phyloP scores from a whole-genome alignment of 2,329 filamentous ascomycete species.

The Sclerotinia glacialis region DNA sequence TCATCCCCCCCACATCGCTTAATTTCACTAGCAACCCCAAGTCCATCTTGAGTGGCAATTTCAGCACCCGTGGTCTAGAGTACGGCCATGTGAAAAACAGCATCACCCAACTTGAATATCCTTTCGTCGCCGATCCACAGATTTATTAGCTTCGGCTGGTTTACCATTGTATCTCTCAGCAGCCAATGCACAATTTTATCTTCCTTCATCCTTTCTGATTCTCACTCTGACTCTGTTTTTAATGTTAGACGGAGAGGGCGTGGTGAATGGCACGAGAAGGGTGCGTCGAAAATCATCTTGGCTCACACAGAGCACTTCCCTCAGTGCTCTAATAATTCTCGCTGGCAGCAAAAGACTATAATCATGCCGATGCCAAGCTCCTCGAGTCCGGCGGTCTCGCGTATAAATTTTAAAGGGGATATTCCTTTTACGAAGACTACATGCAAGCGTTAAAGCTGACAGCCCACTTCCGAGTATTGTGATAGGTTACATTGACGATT shows the following conservation, averaged over 20 bases:
- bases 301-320: not conserved
- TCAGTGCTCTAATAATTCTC: not conserved
- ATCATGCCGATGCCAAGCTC: not conserved
- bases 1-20: not conserved
- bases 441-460: slow-evolving; percentile 4
- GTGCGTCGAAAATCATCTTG: not conserved
- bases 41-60: slow-evolving; percentile 27
- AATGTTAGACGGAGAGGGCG: not conserved
- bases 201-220: slow-evolving; percentile 19
- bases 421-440: not conserved
- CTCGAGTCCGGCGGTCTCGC: not conserved
- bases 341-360: not conserved
- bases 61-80: slow-evolving; percentile 31
- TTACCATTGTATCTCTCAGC: slow-evolving; percentile 12
- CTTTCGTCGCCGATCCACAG: not conserved
- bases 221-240: not conserved
- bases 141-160: not conserved
- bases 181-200: slow-evolving; percentile 27
- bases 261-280: not conserved
- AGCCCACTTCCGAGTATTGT: slow-evolving; percentile 12
- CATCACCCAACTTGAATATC: slow-evolving; percentile 6
- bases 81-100: slow-evolving; percentile 28
- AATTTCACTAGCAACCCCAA: not conserved
- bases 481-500: not conserved
- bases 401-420: slow-evolving; percentile 12